Conservation (phyloP, 257 asterid species). For the Solanum pimpinellifolium region DNA sequence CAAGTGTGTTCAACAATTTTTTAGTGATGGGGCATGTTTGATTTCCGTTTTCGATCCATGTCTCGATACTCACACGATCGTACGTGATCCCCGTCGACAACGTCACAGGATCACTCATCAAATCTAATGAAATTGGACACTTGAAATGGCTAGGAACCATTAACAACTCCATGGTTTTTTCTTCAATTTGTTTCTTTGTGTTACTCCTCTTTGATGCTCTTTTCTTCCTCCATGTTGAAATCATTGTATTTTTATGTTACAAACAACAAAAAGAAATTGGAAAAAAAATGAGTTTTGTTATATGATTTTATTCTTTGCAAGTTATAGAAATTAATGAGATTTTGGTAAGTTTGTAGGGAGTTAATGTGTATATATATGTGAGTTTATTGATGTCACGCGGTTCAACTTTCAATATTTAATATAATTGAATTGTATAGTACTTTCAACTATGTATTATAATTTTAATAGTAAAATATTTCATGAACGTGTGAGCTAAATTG, state of each 20-base stretch:
- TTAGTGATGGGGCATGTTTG: slow-evolving; percentile 14
- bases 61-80: slow-evolving; percentile 17
- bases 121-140: slow-evolving; percentile 19
- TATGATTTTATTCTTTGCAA: not conserved
- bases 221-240: slow-evolving; percentile 16
- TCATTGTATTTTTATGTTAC: not conserved
- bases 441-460: not conserved
- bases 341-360: not conserved
- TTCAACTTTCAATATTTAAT: not conserved
- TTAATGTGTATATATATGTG: not conserved
- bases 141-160: slow-evolving; percentile 8
- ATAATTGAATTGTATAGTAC: not conserved
- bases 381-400: slow-evolving; percentile 5
- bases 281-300: not conserved
- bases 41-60: slow-evolving; percentile 18
- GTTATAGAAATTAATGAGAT: not conserved
- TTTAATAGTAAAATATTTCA: not conserved
- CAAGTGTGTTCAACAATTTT: slow-evolving; percentile 1
- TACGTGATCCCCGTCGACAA: slow-evolving; percentile 20
- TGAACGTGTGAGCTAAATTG: slow-evolving; percentile 7
- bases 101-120: slow-evolving; percentile 27
- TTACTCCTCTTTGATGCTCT: slow-evolving; percentile 12
- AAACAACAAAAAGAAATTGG: not conserved
- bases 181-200: not conserved
- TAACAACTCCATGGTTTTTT: not conserved